Percentiles rank a stretch among this genome's conserved stretches.
Evolutionary conservation across 352 stramenopile genomes (phyloP).

Genomic region (Pythium periplocum): DNA sequence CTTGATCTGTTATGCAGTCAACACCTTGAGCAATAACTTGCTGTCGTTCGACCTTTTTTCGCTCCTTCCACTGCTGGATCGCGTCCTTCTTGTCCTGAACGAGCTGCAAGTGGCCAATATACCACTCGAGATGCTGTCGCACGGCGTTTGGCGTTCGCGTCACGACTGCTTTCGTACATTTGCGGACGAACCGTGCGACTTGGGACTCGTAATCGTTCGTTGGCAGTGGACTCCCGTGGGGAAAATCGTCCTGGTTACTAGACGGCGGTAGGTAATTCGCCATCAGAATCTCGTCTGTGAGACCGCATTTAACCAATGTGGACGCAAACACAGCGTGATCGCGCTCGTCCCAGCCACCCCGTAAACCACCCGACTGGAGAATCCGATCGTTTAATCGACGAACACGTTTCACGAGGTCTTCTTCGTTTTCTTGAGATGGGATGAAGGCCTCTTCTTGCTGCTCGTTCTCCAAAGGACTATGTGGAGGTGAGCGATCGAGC

Average conservation of each 20-base stretch:
- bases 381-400: conserved; percentile 49
- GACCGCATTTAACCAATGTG: conserved; percentile 36
- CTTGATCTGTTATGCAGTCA: conserved; percentile 7
- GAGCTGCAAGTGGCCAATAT: conserved; percentile 43
- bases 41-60: conserved; percentile 41
- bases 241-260: conserved; percentile 10
- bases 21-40: conserved; percentile 40
- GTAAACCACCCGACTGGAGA: conserved; percentile 40
- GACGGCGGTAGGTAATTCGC: conserved; percentile 14
- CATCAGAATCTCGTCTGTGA: conserved; percentile 40
- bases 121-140: conserved; percentile 67
- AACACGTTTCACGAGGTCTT: conserved; percentile 39
- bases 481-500: too few species aligned
- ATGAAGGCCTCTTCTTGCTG: too few species aligned
- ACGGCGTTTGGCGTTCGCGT: conserved; percentile 50
- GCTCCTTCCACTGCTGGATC: conserved; percentile 48
- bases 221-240: neutral
- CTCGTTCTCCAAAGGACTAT: too few species aligned
- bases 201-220: conserved; percentile 23
- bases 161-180: conserved; percentile 44
- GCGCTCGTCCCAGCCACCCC: conserved; percentile 51
- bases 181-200: conserved; percentile 42
- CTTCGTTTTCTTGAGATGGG: conserved; percentile 1
- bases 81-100: conserved; percentile 55
- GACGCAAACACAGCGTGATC: conserved; percentile 45